Conservation (phyloP, 345 rosid species). For the Clausena lansium region DNA sequence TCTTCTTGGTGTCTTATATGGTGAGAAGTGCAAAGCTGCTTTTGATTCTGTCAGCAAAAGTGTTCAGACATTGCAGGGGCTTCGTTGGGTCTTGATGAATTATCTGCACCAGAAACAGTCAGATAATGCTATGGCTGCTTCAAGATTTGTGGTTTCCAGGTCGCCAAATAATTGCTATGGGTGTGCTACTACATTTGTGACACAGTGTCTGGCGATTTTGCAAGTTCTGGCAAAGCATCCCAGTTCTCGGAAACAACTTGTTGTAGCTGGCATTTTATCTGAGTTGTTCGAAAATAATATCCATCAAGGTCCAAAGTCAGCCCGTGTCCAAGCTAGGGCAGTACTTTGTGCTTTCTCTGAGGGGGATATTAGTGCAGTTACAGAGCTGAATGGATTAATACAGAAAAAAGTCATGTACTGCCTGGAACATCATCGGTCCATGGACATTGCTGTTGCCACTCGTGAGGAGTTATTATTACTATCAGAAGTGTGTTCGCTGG, state of each 20-base stretch:
- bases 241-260: conserved; percentile 84
- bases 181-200: conserved; percentile 89
- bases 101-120: conserved; percentile 93
- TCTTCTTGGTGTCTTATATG: conserved; percentile 96
- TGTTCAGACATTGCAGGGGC: conserved; percentile 98
- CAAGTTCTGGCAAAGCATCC: conserved; percentile 82
- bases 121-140: conserved; percentile 50
- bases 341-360: conserved; percentile 94
- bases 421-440: conserved; percentile 98
- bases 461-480: conserved; percentile 92
- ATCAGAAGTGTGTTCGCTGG: conserved; percentile 92
- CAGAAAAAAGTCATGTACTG: conserved; percentile 96
- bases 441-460: conserved; percentile 90
- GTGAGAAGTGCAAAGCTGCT: conserved; percentile 99
- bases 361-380: conserved; percentile 79
- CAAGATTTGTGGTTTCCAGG: conserved; percentile 84
- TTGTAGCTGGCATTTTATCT: conserved; percentile 78
- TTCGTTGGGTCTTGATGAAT: conserved; percentile 92
- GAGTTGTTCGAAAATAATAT: conserved; percentile 96
- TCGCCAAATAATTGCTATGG: conserved; percentile 96
- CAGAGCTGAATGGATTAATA: conserved; percentile 82
- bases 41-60: conserved; percentile 99
- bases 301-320: conserved; percentile 94
- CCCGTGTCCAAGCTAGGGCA: conserved; percentile 89
- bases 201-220: conserved; percentile 89